A percentile compares a stretch with the other conserved stretches of the same genome.
Conservation (phyloP, 148 eudicot genomes). For the Selenicereus undatus region DNA sequence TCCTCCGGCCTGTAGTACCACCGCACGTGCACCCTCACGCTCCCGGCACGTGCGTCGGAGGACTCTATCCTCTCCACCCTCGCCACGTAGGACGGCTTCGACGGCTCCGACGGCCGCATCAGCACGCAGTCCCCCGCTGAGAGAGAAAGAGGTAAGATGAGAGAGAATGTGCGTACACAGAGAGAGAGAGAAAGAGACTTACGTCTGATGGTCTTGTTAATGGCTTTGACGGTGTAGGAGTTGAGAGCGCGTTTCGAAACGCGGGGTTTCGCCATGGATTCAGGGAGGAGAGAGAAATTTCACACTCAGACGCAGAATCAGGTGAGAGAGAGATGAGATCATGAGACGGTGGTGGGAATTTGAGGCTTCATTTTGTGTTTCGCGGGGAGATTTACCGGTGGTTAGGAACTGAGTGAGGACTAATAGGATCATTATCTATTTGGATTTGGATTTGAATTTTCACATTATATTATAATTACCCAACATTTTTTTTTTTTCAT, state of each 20-base stretch:
- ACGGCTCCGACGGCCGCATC: constrained; percentile 63
- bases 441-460: background rate
- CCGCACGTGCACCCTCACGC: constrained; percentile 59
- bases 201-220: constrained; percentile 59
- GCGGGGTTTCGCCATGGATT: constrained; percentile 62
- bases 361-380: constrained; percentile 1
- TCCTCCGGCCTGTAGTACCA: constrained; percentile 97
- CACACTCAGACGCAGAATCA: background rate
- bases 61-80: constrained; percentile 57
- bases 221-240: constrained; percentile 59
- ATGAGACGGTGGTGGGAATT: too few species aligned
- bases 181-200: constrained; percentile 2
- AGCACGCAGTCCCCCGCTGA: constrained; percentile 79
- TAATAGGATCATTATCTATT: background rate
- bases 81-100: constrained; percentile 75
- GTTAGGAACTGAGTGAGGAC: background rate
- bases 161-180: background rate
- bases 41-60: constrained; percentile 41
- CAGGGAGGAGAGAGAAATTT: constrained; percentile 22
- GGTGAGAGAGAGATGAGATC: too few species aligned
- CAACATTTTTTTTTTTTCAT: background rate
- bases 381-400: background rate
- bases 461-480: background rate
- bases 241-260: constrained; percentile 49
- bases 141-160: background rate